Evolutionary conservation across 2,329 filamentous ascomycete genomes (phyloP), one percentile per base, ranked within the genome.

Genomic region (Mollisiaceae sp.): DNA sequence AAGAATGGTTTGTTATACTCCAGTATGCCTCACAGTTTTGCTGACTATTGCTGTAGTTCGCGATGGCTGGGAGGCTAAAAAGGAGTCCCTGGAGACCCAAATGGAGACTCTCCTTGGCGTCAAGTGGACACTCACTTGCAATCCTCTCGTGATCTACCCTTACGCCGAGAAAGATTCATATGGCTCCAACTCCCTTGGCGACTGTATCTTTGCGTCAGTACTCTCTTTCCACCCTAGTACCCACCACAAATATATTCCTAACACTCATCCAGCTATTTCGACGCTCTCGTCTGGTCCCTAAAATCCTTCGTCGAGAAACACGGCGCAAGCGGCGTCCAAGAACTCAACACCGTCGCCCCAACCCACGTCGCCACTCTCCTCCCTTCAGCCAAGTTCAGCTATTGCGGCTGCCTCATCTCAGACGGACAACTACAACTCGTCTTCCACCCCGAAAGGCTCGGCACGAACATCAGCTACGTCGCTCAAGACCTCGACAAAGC

Each of bases 21-120:
- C 32, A 4, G n/a, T 38, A n/a, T 20, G 12, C 4, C n/a, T 36
- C 9, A 32, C 54, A 1, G 18, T 20, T 22, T 47, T 60, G 8
- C 39, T 65, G 22, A 63, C 50, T 18, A 9, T 4, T 43, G 38
- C 52, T 71, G 72, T 62, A 64, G 27, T 20, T 20, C 82, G 84
- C 6, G 85, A 86, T 70, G 78, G 80, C 18, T 86, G 79, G 79
- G 82, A 85, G 20, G 77, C 72, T 62, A 83, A 81, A 63, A 84
- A 82, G 70, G 73, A 67, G 0, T 80, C 78, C 2, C 67, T 80
- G 15, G 82, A 84, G 72, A 73, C 78, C 60, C 72, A 79, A 62
- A 70, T 86, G 47, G 82, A 81, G 0, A 77, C 78, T 0, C 54
- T 80, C 50, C 78, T 86, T 2, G 82, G 81, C n/a, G 75, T 76